phyloP scores from a whole-genome alignment of 148 eudicot species.

The Polygonum maritimum region DNA sequence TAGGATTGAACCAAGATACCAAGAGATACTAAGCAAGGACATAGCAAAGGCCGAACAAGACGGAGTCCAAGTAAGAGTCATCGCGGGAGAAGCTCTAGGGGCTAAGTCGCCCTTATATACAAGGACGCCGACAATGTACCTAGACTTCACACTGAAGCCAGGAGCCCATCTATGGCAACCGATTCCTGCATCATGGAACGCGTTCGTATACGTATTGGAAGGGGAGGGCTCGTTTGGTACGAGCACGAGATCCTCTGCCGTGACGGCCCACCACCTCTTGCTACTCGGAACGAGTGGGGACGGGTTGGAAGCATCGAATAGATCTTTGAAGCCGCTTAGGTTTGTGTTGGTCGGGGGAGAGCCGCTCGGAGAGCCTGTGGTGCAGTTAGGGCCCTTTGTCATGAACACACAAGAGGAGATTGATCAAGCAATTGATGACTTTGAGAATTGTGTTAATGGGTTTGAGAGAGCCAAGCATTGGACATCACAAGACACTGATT shows the following conservation, averaged over 20 bases:
- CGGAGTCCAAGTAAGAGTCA: constrained; percentile 59
- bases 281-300: constrained; percentile 64
- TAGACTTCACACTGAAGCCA: constrained; percentile 70
- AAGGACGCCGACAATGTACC: constrained; percentile 68
- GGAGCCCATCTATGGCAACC: constrained; percentile 53
- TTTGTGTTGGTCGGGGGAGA: constrained; percentile 79
- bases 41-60: constrained; percentile 43
- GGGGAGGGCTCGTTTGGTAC: constrained; percentile 78
- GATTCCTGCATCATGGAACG: constrained; percentile 53
- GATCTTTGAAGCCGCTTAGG: constrained; percentile 29
- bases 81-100: constrained; percentile 85
- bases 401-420: constrained; percentile 83
- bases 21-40: constrained; percentile 55
- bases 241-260: constrained; percentile 23
- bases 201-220: constrained; percentile 63
- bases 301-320: constrained; percentile 60
- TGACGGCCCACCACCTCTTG: constrained; percentile 47
- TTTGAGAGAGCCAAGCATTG: constrained; percentile 77
- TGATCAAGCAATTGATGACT: constrained; percentile 70
- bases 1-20: constrained; percentile 85
- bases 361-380: constrained; percentile 70
- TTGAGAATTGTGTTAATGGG: constrained; percentile 63
- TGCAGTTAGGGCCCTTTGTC: constrained; percentile 77
- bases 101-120: constrained; percentile 48
- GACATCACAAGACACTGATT: constrained; percentile 35